A percentile compares a stretch with the other conserved stretches of the same genome.
Evolutionary conservation across 768 basidiomycete genomes (phyloP).

Genomic region (Pilatotrama ljubarskyi): DNA sequence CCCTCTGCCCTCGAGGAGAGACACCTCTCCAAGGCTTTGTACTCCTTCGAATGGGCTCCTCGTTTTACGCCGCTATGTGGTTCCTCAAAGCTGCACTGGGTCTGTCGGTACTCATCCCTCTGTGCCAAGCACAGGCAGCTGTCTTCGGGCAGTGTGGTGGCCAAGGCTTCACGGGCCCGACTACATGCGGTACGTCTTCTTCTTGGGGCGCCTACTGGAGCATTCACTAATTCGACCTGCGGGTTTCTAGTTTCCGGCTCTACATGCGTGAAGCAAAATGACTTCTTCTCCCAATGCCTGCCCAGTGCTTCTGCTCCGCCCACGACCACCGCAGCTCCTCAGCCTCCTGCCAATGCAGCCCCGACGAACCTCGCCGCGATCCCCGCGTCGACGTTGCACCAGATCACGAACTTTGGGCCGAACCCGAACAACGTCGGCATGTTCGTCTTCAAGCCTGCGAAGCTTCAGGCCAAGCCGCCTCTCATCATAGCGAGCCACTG

Average conservation of each 20-base stretch:
- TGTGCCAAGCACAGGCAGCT: conserved; percentile 19
- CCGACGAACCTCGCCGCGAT: conserved; percentile 15
- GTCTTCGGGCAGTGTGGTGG: conserved; percentile 19
- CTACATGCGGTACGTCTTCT: conserved; percentile 13
- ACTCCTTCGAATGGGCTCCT: not conserved
- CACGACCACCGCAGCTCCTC: not conserved
- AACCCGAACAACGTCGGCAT: conserved; percentile 56
- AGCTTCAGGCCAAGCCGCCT: conserved; percentile 35
- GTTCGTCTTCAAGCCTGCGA: conserved; percentile 38
- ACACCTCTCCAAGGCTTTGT: not conserved
- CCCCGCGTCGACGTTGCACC: conserved; percentile 25
- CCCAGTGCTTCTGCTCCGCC: not conserved
- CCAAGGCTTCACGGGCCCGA: conserved; percentile 15
- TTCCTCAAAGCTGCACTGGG: not conserved
- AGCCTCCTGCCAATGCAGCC: conserved; percentile 4
- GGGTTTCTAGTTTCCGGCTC: conserved; percentile 32
- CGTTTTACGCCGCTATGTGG: not conserved
- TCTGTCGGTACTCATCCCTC: not conserved
- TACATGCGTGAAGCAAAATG: conserved; percentile 29
- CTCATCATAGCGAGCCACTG: conserved; percentile 48
- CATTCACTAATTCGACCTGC: not conserved
- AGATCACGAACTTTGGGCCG: conserved; percentile 48
- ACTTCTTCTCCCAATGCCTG: conserved; percentile 9
- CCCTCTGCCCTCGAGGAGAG: not conserved
- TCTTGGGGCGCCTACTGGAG: not conserved